These are phyloP conservation scores for Colletotrichum sp. DNA, from an alignment of 2,329 filamentous ascomycete species.

Conservation along the genomic window DNA sequence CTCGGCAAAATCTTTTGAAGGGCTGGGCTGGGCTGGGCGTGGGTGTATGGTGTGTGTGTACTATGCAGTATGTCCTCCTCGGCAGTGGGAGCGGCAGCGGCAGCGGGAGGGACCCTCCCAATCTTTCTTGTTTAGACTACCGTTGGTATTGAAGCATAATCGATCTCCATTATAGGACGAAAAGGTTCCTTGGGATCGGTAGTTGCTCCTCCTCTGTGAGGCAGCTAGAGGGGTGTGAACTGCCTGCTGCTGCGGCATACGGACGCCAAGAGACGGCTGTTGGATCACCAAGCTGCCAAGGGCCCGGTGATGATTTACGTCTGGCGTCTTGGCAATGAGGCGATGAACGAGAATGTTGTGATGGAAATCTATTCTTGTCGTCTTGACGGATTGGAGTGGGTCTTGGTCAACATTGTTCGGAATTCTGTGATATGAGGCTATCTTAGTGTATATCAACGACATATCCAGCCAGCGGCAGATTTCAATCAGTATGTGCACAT, in stretches of 20 bases:
- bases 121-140: not conserved
- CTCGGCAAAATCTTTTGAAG: slow-evolving; percentile 68
- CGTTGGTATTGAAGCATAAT: not conserved
- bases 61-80: not conserved
- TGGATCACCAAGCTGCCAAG: not conserved
- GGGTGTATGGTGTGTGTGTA: not conserved
- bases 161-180: not conserved
- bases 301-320: not conserved
- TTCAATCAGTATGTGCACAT: not conserved
- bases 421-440: rapidly evolving
- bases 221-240: not conserved
- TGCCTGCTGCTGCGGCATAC: not conserved
- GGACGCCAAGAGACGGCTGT: not conserved
- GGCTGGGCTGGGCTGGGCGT: not conserved
- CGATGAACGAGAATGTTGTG: not conserved
- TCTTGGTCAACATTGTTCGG: not conserved
- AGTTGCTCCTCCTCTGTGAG: not conserved
- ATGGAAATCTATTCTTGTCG: not conserved
- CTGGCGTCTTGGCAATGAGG: slow-evolving; percentile 3
- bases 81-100: not conserved
- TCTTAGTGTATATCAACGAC: too few species aligned
- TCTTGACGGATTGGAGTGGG: not conserved
- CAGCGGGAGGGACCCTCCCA: not conserved
- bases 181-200: slow-evolving; percentile 4
- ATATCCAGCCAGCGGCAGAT: too few species aligned